Percentiles rank a stretch among this genome's conserved stretches.
phyloP scores from a whole-genome alignment of 352 stramenopile species.

The Pythium aquatile region DNA sequence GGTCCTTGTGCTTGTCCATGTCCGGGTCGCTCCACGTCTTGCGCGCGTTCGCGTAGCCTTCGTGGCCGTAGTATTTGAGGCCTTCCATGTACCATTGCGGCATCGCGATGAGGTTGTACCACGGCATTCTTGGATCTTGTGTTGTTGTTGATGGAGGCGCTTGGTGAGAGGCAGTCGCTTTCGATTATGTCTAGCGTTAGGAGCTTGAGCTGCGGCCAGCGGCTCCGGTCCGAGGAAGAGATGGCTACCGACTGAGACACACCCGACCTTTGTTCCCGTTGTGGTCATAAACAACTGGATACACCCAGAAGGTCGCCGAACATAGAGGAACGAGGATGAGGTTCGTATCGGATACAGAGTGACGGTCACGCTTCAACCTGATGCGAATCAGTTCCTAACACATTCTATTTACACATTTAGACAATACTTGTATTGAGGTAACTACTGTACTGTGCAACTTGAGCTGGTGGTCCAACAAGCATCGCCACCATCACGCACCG shows the following conservation, averaged over 20 bases:
- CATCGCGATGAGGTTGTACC: conserved; percentile 40
- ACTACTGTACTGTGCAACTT: conserved; percentile 22
- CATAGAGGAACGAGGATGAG: not conserved
- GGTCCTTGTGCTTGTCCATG: conserved; percentile 35
- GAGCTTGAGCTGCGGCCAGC: not conserved
- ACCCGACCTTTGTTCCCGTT: not conserved
- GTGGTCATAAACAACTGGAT: conserved; percentile 17
- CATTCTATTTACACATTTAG: not conserved
- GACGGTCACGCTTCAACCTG: not conserved
- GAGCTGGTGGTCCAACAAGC: conserved; percentile 22
- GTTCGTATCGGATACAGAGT: conserved; percentile 8
- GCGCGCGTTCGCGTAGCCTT: conserved; percentile 32
- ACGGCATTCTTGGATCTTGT: conserved; percentile 26
- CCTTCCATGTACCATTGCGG: conserved; percentile 44
- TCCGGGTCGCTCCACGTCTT: conserved; percentile 37
- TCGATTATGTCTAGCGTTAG: not conserved
- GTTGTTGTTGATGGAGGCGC: not conserved
- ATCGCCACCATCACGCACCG: not conserved
- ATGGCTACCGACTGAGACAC: conserved; percentile 5
- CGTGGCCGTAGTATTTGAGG: conserved; percentile 33
- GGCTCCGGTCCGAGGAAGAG: not conserved
- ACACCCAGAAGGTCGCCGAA: conserved; percentile 6
- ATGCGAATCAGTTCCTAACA: not conserved
- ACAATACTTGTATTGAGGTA: conserved; percentile 12
- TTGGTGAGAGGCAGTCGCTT: not conserved